These are phyloP conservation scores for Populus nigra DNA, from an alignment of 345 rosid genomes.

Conservation along the genomic window DNA sequence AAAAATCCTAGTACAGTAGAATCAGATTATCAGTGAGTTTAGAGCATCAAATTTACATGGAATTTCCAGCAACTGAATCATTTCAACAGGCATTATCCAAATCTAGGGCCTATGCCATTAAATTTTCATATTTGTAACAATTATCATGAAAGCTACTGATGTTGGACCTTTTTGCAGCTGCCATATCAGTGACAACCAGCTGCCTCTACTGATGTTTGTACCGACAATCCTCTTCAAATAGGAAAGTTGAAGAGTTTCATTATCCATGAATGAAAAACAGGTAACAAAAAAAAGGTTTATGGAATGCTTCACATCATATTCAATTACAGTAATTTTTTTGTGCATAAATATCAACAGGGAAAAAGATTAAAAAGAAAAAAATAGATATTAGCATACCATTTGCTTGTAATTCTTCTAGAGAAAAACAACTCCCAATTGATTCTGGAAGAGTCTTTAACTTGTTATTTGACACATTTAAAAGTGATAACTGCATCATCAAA, in stretches of 20 bases:
- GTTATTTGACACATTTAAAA: conserved; percentile 85
- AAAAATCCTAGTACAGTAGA: background rate
- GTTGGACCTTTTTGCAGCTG: conserved; percentile 1
- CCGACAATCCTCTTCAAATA: background rate
- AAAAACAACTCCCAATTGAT: conserved; percentile 89
- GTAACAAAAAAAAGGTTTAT: background rate
- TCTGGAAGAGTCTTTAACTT: conserved; percentile 88
- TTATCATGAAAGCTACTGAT: background rate
- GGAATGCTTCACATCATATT: background rate
- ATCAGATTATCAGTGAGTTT: background rate
- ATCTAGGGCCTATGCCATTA: background rate
- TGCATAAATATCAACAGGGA: background rate
- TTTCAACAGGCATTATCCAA: background rate
- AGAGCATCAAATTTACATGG: background rate
- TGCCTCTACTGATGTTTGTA: too few species aligned
- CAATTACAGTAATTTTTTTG: background rate
- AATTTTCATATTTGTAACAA: background rate
- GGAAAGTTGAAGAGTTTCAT: background rate
- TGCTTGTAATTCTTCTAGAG: conserved; percentile 91
- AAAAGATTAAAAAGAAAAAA: background rate
- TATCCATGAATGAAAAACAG: background rate
- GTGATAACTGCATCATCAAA: conserved; percentile 62
- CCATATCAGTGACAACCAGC: background rate
- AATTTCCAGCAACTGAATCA: background rate
- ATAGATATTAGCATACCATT: conserved; percentile 50